These are phyloP conservation scores for Paramecium bursaria DNA, from an alignment of 73 alveolate genomes.

Conservation along the genomic window DNA sequence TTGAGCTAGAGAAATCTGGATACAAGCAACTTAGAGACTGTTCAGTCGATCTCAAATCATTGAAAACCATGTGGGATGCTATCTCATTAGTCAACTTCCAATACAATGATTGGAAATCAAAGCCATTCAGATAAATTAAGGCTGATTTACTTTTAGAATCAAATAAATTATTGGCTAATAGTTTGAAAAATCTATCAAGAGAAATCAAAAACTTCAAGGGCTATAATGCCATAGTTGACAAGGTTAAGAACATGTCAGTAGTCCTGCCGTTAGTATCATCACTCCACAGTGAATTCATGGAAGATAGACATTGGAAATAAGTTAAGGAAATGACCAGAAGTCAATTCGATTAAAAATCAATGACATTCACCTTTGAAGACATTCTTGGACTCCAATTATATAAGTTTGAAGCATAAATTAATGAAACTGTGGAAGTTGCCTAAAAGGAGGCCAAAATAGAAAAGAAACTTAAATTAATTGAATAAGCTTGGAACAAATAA, in stretches of 20 bases:
- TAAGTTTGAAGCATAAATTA: slow-evolving; percentile 92
- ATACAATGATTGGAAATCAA: slow-evolving; percentile 98
- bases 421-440: slow-evolving; percentile 98
- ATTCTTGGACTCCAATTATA: slow-evolving; percentile 95
- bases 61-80: slow-evolving; percentile 99
- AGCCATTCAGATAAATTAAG: slow-evolving; percentile 99
- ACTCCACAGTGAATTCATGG: slow-evolving; percentile 97
- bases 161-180: slow-evolving; percentile 92
- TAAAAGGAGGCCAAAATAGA: slow-evolving; percentile 97
- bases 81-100: slow-evolving; percentile 90
- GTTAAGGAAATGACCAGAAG: slow-evolving; percentile 97
- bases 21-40: slow-evolving; percentile 97
- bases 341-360: slow-evolving; percentile 86
- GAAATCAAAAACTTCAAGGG: slow-evolving; percentile 91
- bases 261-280: slow-evolving; percentile 95
- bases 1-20: slow-evolving; percentile 92
- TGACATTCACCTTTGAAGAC: slow-evolving; percentile 95
- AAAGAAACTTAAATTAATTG: slow-evolving; percentile 88
- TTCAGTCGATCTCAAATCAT: slow-evolving; percentile 89
- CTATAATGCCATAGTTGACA: slow-evolving; percentile 86
- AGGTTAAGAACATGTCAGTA: slow-evolving; percentile 96
- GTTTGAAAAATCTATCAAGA: slow-evolving; percentile 91
- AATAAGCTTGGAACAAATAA: slow-evolving; percentile 86
- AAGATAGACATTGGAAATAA: slow-evolving; percentile 99
- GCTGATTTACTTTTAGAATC: slow-evolving; percentile 97